phyloP scores from a whole-genome alignment of 352 stramenopile species.

The Pythium phragmitis region DNA sequence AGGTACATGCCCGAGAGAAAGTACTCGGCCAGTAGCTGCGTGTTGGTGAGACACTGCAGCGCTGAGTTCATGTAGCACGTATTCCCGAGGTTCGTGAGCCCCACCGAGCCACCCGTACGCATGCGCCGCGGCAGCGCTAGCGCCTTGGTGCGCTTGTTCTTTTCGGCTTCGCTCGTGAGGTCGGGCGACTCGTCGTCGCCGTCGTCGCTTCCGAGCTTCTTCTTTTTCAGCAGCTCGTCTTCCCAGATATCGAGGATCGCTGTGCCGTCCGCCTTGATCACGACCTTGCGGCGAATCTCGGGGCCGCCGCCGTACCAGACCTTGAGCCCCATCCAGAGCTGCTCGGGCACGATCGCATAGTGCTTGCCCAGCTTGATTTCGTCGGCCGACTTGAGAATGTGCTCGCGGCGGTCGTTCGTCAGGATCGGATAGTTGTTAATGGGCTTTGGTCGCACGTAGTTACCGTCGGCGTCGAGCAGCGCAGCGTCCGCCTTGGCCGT shows the following conservation, averaged over 20 bases:
- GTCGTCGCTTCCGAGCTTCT: constrained; percentile 40
- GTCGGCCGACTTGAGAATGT: constrained; percentile 65
- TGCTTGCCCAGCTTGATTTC: constrained; percentile 81
- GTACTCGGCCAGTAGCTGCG: constrained; percentile 94
- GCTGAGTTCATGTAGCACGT: constrained; percentile 96
- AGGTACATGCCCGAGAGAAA: constrained; percentile 94
- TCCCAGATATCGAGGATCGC: constrained; percentile 82
- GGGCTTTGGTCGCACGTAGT: constrained; percentile 78
- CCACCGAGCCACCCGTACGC: constrained; percentile 72
- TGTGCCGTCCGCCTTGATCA: constrained; percentile 57
- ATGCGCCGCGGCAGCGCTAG: constrained; percentile 71
- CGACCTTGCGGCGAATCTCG: constrained; percentile 82
- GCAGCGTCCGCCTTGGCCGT: constrained; percentile 36
- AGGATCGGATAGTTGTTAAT: constrained; percentile 83
- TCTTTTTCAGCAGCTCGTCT: constrained; percentile 48
- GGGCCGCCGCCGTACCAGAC: constrained; percentile 92
- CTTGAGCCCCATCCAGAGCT: constrained; percentile 89
- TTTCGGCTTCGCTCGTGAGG: constrained; percentile 54
- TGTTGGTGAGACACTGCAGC: constrained; percentile 95
- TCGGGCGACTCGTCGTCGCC: constrained; percentile 32
- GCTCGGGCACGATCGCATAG: constrained; percentile 85
- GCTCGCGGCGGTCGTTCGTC: constrained; percentile 62
- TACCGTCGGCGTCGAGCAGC: constrained; percentile 77
- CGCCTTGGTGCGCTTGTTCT: constrained; percentile 43
- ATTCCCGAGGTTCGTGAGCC: constrained; percentile 92